These are phyloP conservation scores for Yarrowia sp. DNA, from an alignment of 805 yeast genomes.

Conservation along the genomic window DNA sequence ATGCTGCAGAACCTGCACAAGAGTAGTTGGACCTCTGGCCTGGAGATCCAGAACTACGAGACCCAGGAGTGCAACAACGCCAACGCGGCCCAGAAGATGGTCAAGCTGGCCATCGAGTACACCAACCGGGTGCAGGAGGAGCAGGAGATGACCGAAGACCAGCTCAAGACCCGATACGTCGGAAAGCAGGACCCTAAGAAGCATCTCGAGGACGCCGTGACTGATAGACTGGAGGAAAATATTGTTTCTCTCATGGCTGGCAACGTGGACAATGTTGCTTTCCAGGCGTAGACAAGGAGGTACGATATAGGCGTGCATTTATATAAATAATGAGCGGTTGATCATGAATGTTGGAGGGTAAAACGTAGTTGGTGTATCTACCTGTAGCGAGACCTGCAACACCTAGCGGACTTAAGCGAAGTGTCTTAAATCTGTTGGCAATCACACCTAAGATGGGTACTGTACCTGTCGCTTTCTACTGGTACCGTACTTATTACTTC, in stretches of 20 bases:
- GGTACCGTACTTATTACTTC: too few relatives aligned
- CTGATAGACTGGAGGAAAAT: conserved; percentile 84
- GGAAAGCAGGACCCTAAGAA: conserved; percentile 99
- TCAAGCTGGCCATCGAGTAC: conserved; percentile 86
- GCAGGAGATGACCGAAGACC: conserved; percentile 83
- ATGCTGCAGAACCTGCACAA: conserved; percentile 95
- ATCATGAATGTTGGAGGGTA: too few relatives aligned
- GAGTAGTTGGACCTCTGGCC: conserved; percentile 93
- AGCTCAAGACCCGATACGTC: conserved; percentile 92
- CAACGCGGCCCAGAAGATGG: conserved; percentile 77
- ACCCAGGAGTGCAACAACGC: conserved; percentile 78
- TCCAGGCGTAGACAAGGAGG: conserved; percentile 57
- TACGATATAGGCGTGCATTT: conserved; percentile 22
- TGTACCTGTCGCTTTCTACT: too few relatives aligned
- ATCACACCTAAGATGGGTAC: too few relatives aligned
- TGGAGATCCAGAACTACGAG: conserved; percentile 76
- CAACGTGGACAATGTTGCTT: conserved; percentile 87
- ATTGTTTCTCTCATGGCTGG: conserved; percentile 87
- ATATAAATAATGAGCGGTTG: not conserved
- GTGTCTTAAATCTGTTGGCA: too few relatives aligned
- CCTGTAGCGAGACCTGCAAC: too few relatives aligned
- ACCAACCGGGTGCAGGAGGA: conserved; percentile 92
- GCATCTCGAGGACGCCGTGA: conserved; percentile 90
- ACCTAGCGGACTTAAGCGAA: too few relatives aligned
- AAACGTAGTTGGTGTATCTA: too few relatives aligned